A percentile compares a stretch with the other conserved stretches of the same genome.
Conservation (phyloP, 2,329 filamentous ascomycete genomes). For the Phaeosphaeria sp. region DNA sequence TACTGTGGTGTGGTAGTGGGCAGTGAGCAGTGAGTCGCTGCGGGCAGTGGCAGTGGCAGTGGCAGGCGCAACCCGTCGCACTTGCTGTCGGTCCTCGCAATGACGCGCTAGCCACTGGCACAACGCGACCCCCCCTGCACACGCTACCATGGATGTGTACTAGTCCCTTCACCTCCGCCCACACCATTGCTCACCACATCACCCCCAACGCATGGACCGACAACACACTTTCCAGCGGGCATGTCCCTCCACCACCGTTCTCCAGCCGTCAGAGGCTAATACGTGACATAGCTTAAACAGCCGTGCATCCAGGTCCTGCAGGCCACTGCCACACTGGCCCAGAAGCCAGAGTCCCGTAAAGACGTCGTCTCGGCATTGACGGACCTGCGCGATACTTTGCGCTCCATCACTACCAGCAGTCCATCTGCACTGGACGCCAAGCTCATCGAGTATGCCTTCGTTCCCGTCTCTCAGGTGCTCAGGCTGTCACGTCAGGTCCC, state of each 20-base stretch:
- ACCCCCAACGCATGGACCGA: slow-evolving; percentile 39
- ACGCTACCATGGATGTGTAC: neutral
- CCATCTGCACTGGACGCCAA: slow-evolving; percentile 71
- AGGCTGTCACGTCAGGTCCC: slow-evolving; percentile 76
- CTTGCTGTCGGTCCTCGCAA: neutral
- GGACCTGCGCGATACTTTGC: slow-evolving; percentile 53
- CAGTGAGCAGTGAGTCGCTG: neutral
- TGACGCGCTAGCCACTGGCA: slow-evolving; percentile 9
- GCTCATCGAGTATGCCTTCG: slow-evolving; percentile 93
- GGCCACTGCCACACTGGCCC: slow-evolving; percentile 58
- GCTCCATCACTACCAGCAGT: slow-evolving; percentile 33
- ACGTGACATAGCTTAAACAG: slow-evolving; percentile 58
- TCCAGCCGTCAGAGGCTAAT: slow-evolving; percentile 6
- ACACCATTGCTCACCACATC: neutral
- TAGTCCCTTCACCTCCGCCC: neutral
- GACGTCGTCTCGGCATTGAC: slow-evolving; percentile 59
- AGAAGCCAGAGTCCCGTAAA: slow-evolving; percentile 52
- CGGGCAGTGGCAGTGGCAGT: neutral
- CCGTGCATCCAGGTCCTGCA: slow-evolving; percentile 66
- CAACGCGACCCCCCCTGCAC: slow-evolving; percentile 16
- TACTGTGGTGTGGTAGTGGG: neutral
- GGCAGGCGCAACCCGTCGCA: neutral
- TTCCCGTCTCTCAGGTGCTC: slow-evolving; percentile 87
- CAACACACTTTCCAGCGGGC: slow-evolving; percentile 51
- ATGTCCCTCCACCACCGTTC: slow-evolving; percentile 3